phyloP scores from a whole-genome alignment of 1,284 basidiomycete species.

The Moesziomyces parantarcticus region DNA sequence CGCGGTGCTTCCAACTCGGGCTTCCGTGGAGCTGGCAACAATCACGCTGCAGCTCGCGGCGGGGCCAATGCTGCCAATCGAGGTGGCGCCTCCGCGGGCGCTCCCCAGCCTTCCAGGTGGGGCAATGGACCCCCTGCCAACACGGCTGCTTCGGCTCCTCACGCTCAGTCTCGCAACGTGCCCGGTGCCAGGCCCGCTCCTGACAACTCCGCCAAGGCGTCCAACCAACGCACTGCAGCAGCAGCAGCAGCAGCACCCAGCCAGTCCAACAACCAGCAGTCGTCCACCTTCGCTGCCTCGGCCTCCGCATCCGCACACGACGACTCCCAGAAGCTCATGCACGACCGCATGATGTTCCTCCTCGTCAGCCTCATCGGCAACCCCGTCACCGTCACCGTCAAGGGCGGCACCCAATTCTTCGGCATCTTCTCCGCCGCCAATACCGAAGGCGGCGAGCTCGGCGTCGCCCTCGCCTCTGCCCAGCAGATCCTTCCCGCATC shows the following conservation, averaged over 20 bases:
- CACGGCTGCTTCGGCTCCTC: constrained; percentile 9
- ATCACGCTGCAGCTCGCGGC: constrained; percentile 24
- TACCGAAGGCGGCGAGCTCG: constrained; percentile 50
- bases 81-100: constrained; percentile 15
- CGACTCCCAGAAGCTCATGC: constrained; percentile 49
- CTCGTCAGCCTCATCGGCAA: constrained; percentile 56
- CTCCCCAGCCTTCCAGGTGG: constrained; percentile 34
- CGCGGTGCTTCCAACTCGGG: constrained; percentile 24
- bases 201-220: constrained; percentile 9
- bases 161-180: constrained; percentile 15
- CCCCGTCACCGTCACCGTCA: constrained; percentile 56
- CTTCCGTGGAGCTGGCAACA: constrained; percentile 25
- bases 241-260: constrained; percentile 1
- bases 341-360: constrained; percentile 53
- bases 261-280: constrained; percentile 17
- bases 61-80: constrained; percentile 25
- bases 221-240: constrained; percentile 22
- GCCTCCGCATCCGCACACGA: constrained; percentile 14
- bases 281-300: constrained; percentile 32
- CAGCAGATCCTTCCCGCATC: constrained; percentile 51
- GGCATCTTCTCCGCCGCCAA: constrained; percentile 60
- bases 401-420: constrained; percentile 53
- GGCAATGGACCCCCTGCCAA: constrained; percentile 37
- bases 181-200: constrained; percentile 5
- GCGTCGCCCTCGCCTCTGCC: constrained; percentile 52